Conservation (phyloP, 805 yeast genomes). For the Metschnikowia gelsemii region DNA sequence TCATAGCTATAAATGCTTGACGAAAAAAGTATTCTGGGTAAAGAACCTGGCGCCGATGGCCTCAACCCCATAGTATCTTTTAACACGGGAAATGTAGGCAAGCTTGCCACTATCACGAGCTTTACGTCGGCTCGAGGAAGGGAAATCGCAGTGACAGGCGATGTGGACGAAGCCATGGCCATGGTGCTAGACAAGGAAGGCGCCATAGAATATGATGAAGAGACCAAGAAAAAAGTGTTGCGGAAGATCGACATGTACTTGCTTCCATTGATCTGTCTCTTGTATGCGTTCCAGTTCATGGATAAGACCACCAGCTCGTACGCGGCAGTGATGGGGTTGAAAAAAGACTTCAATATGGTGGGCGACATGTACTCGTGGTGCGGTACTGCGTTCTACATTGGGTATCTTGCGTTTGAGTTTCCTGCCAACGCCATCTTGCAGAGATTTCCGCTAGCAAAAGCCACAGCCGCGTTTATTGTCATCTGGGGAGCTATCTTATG, state of each 20-base stretch:
- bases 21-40: conserved; percentile 4
- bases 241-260: conserved; percentile 52
- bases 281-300: conserved; percentile 56
- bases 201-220: conserved; percentile 19
- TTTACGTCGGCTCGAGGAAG: conserved; percentile 20
- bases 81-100: conserved; percentile 17
- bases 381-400: conserved; percentile 59
- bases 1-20: conserved; percentile 6
- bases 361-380: conserved; percentile 43
- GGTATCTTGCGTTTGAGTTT: conserved; percentile 58
- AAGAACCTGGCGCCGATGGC: neutral
- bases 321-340: conserved; percentile 66
- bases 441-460: conserved; percentile 54
- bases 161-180: conserved; percentile 48
- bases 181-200: conserved; percentile 36
- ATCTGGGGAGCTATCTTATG: conserved; percentile 62
- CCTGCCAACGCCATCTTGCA: conserved; percentile 51
- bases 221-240: conserved; percentile 35
- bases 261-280: conserved; percentile 49
- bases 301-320: conserved; percentile 60
- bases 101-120: conserved; percentile 18
- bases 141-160: conserved; percentile 31
- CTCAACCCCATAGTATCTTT: conserved; percentile 16
- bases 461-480: conserved; percentile 48
- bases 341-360: conserved; percentile 46